Conservation (phyloP, 2,329 filamentous ascomycete genomes). For the Exophiala viscosa region DNA sequence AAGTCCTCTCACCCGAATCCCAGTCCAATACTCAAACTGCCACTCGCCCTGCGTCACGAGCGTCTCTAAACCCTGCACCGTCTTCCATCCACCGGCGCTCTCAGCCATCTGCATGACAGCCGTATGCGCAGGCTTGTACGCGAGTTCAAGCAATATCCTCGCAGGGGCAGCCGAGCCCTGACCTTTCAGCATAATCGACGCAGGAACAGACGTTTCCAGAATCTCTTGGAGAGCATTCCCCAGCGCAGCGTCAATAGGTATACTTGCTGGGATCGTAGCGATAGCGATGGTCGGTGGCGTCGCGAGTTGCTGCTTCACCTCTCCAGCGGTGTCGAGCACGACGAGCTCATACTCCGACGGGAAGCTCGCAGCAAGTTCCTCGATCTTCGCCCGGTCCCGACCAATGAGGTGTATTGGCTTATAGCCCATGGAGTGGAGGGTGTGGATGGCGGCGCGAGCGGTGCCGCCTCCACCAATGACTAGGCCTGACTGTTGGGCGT, state of each 20-base stretch:
- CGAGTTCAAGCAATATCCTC: conserved; percentile 74
- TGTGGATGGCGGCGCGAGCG: conserved; percentile 84
- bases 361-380: conserved; percentile 67
- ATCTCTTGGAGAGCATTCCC: conserved; percentile 59
- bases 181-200: conserved; percentile 1
- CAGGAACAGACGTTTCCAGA: conserved; percentile 36
- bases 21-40: conserved; percentile 85
- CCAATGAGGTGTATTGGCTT: conserved; percentile 83
- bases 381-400: conserved; percentile 66
- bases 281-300: conserved; percentile 68
- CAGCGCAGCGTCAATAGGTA: conserved; percentile 70
- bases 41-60: conserved; percentile 79
- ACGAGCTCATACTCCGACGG: conserved; percentile 67
- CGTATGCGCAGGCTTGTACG: conserved; percentile 84
- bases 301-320: background rate
- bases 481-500: conserved; percentile 57
- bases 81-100: conserved; percentile 66
- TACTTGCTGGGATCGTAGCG: conserved; percentile 86
- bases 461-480: conserved; percentile 92
- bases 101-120: conserved; percentile 79
- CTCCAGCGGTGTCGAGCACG: conserved; percentile 50
- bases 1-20: conserved; percentile 47
- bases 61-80: conserved; percentile 83
- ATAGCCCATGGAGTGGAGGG: conserved; percentile 78
- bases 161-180: conserved; percentile 7